Base-by-base conservation (phyloP, 306 rosid genomes). In the Biancaea sappan region DNA sequence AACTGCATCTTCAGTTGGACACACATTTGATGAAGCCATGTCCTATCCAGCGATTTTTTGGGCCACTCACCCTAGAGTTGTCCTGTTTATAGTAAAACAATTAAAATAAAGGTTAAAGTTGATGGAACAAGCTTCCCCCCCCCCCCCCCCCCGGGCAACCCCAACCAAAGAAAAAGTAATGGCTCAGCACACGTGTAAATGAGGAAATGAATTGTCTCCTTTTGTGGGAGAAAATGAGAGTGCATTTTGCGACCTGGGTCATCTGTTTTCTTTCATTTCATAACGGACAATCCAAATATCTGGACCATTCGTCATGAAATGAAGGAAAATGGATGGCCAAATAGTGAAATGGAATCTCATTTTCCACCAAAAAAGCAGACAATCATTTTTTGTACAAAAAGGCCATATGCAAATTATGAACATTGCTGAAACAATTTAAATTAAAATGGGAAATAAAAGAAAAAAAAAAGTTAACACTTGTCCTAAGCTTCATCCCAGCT, bases 1-100 rank as follows among this genome's bases (percentile, higher is more conserved):
- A 66, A 93, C 5, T 29, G 95, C 95, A 41, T 93, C 95, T 77
- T 93, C 93, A 0, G 93, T 81, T 11, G 86, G 86, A 79, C 96
- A 90, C 52, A 80, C 80, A 19, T 80, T 89, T 6, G 69, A 52
- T 14, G 65, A 64, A 77, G 46, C 83, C 96, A 85, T 92, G 76
- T 60, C 65, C 53, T 72, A 31, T 69, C 12, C 10, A 25, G 35
- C 31, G 37, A 66, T 38, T 67, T 4, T 63, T 22, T 32, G 29
- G 54, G 24, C 31, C 43, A 41, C 41, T 29, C 13, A 77, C 73
- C 15, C 60, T 37, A 41, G 32, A 57, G 44, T 57, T 77, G 66
- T 48, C 73, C 57, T 57, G 56, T 38, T 16, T 10, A 46, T 4
- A 52, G 74, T 46, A 69, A 52, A 35, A 73, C 16, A 9, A 54